Evolutionary conservation across 305 asterid species (phyloP).

Genomic region (Rubia peregrina): DNA sequence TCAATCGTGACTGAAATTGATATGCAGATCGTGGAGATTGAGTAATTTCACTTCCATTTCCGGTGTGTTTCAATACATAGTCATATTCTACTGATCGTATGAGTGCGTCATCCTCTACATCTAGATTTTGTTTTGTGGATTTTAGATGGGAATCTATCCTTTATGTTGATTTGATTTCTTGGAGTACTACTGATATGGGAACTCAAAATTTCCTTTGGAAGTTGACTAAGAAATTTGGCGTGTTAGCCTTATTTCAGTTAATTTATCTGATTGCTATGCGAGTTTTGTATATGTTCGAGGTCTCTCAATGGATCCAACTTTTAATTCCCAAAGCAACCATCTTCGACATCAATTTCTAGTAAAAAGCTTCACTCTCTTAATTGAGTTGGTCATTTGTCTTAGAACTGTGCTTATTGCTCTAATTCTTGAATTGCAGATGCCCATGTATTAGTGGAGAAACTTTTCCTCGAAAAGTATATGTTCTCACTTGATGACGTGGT

Average conservation of each 20-base stretch:
- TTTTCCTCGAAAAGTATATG: slow-evolving; percentile 60
- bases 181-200: slow-evolving; percentile 29
- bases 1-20: slow-evolving; percentile 64
- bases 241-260: slow-evolving; percentile 47
- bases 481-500: slow-evolving; percentile 72
- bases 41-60: slow-evolving; percentile 64
- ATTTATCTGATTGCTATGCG: slow-evolving; percentile 63
- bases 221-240: slow-evolving; percentile 36
- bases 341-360: slow-evolving; percentile 41
- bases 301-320: slow-evolving; percentile 71
- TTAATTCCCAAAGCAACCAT: slow-evolving; percentile 39
- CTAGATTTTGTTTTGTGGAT: slow-evolving; percentile 47
- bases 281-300: slow-evolving; percentile 64
- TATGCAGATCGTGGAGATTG: slow-evolving; percentile 65
- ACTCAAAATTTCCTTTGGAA: slow-evolving; percentile 34
- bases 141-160: slow-evolving; percentile 55
- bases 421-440: slow-evolving; percentile 42
- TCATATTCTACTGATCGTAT: slow-evolving; percentile 82
- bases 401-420: slow-evolving; percentile 4
- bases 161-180: slow-evolving; percentile 41
- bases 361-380: slow-evolving; percentile 1
- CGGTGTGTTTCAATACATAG: slow-evolving; percentile 62
- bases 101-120: slow-evolving; percentile 52
- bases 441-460: slow-evolving; percentile 58
- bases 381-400: background rate